phyloP scores from a whole-genome alignment of 192 early-diverging fungal species.

The Gamsiella multidivaricata region DNA sequence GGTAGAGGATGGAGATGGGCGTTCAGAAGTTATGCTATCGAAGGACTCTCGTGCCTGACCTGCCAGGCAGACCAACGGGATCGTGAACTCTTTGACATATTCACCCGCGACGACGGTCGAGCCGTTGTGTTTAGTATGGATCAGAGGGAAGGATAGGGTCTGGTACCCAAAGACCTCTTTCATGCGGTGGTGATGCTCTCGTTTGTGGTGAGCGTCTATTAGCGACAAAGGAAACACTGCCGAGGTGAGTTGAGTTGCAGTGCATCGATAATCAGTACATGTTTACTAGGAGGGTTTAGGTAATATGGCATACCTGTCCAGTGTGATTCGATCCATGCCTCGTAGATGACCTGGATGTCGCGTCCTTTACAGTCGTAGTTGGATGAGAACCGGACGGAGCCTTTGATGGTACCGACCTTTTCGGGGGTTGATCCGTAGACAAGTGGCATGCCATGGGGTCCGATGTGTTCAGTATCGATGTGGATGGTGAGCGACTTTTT shows the following conservation, averaged over 20 bases:
- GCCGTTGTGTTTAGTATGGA: constrained; percentile 29
- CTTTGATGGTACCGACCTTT: constrained; percentile 21
- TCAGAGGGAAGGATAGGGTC: constrained; percentile 28
- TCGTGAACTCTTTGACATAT: constrained; percentile 35
- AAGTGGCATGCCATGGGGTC: constrained; percentile 47
- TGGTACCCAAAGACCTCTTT: constrained; percentile 28
- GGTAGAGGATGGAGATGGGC: neutral
- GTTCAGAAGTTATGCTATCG: constrained; percentile 6
- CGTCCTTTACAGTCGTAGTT: constrained; percentile 50
- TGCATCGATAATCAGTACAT: too few species aligned
- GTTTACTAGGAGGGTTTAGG: too few species aligned
- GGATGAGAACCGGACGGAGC: constrained; percentile 34
- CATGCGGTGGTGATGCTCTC: constrained; percentile 8
- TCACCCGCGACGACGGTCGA: constrained; percentile 24
- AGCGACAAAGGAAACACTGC: too few species aligned
- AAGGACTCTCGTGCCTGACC: neutral
- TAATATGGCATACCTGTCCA: constrained; percentile 34
- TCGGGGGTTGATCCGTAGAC: constrained; percentile 34
- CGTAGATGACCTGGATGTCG: constrained; percentile 51
- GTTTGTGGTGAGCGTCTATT: constrained; percentile 15
- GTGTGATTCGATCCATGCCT: constrained; percentile 32
- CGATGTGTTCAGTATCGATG: constrained; percentile 24
- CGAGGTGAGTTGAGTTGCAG: too few species aligned
- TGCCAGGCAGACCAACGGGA: neutral
- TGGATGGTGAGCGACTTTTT: constrained; percentile 43